A percentile compares a stretch with the other conserved stretches of the same genome.
Evolutionary conservation across 2,329 filamentous ascomycete species (phyloP).

Genomic region (Golovinomyces cichoracearum): DNA sequence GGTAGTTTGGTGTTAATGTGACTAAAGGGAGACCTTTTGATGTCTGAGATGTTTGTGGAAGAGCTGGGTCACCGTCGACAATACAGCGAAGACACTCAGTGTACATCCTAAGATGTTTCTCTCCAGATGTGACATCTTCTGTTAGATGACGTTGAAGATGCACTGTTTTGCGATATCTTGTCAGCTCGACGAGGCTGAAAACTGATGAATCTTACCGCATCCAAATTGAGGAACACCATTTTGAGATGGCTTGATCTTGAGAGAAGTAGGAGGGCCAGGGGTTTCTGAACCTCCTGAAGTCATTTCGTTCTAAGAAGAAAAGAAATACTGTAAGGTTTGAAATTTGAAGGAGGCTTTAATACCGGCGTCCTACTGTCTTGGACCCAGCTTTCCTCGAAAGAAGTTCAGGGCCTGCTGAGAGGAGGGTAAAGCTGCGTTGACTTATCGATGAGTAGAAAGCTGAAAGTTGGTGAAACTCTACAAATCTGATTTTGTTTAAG

Average conservation of each 20-base stretch:
- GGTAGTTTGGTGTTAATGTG: conserved; percentile 39
- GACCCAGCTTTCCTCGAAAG: background rate
- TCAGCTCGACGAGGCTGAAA: conserved; percentile 4
- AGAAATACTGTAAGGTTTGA: background rate
- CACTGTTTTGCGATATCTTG: conserved; percentile 22
- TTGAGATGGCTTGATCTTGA: conserved; percentile 31
- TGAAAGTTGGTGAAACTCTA: background rate
- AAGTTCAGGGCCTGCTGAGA: background rate
- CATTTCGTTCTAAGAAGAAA: background rate
- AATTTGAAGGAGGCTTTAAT: background rate
- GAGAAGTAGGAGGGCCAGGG: conserved; percentile 11
- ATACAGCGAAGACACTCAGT: conserved; percentile 44
- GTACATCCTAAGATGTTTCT: conserved; percentile 30
- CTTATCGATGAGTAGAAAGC: background rate
- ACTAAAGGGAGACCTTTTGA: conserved; percentile 30
- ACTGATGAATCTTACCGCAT: conserved; percentile 25
- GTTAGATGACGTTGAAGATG: conserved; percentile 41
- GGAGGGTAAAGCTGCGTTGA: background rate
- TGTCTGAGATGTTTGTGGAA: conserved; percentile 37
- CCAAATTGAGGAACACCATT: conserved; percentile 35
- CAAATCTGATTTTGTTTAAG: background rate
- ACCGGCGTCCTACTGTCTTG: too few species aligned
- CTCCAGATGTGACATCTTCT: conserved; percentile 37
- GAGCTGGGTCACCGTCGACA: conserved; percentile 38
- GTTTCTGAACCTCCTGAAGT: conserved; percentile 6